Base-by-base conservation (phyloP, 768 basidiomycete genomes). In the Lactarius sanguifluus region DNA sequence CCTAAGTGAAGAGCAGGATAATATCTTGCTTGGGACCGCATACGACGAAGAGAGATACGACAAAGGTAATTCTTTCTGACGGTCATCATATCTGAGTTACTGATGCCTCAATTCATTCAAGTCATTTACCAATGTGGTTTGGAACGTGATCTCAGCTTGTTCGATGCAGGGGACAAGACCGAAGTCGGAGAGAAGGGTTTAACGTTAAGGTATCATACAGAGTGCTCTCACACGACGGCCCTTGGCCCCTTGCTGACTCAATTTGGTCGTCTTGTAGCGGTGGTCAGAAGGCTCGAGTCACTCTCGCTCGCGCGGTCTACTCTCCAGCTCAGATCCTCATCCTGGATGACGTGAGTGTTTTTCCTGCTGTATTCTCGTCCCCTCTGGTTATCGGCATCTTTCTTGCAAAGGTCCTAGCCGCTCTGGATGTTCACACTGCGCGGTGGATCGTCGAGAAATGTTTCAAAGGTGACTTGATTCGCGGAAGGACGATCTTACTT, bases 171-270 rank as follows among this genome's bases (percentile, higher is more conserved):
- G 1, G 83, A 85, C 66, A 61, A 76, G 63, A 84, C 83, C 8
- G 83, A 85, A 69, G 81, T 87, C 23, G 85, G 85, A 13, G 85
- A 87, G 67, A 86, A 83, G 71, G 85, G 85, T 7, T 68, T 84
- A 2, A 83, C 79, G 5, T 67, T 80, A 25, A 79, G 78, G 78
- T 67, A 62, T 20, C 12, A 47, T n/a, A 20, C 45, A 10, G n/a
- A n/a, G n/a, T n/a, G n/a, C n/a, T n/a, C n/a, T n/a, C n/a, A 13
- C 1, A 32, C 32, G 32, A 6, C 32, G 5, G n/a, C n/a, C n/a
- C n/a, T n/a, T n/a, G n/a, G n/a, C n/a, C n/a, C n/a, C 28, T 5
- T n/a, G 10, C 50, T 58, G 41, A 66, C 30, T 30, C 6, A 57
- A n/a, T 50, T 9, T 16, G 28, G 32, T 23, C 16, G 36, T 16